Conservation (phyloP, 495 filamentous ascomycete species). For the Penicillium daleae region DNA sequence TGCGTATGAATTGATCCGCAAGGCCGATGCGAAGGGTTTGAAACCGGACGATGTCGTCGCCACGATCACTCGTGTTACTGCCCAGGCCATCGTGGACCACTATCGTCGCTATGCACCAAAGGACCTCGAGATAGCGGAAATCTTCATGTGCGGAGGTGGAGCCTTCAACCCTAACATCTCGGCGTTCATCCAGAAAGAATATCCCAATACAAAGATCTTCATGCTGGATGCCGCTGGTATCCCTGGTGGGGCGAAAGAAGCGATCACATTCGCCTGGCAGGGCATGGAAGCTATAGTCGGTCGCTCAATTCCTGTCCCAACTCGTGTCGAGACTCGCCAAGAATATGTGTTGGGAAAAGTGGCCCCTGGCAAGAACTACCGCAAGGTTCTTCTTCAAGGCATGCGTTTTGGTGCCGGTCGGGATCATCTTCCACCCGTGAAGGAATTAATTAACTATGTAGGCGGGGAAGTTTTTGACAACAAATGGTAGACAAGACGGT, state of each 20-base stretch:
- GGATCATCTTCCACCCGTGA: conserved; percentile 51
- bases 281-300: conserved; percentile 58
- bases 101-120: conserved; percentile 55
- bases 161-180: conserved; percentile 58
- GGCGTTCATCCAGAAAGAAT: conserved; percentile 51
- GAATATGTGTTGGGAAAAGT: conserved; percentile 58
- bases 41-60: conserved; percentile 55
- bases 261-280: conserved; percentile 61
- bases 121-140: conserved; percentile 53
- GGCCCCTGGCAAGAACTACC: conserved; percentile 57
- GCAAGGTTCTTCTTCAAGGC: conserved; percentile 52
- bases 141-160: conserved; percentile 64
- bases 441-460: conserved; percentile 51
- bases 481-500: conserved; percentile 39
- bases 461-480: conserved; percentile 51
- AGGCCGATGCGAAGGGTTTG: conserved; percentile 47
- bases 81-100: conserved; percentile 59
- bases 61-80: conserved; percentile 59
- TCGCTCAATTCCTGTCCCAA: conserved; percentile 55
- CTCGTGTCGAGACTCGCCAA: conserved; percentile 51
- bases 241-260: conserved; percentile 58
- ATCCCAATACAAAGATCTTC: conserved; percentile 51
- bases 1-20: conserved; percentile 50
- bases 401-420: conserved; percentile 51
- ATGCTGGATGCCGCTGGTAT: conserved; percentile 61